phyloP scores from a whole-genome alignment of 345 rosid species.

The Eutrema yunnanense region DNA sequence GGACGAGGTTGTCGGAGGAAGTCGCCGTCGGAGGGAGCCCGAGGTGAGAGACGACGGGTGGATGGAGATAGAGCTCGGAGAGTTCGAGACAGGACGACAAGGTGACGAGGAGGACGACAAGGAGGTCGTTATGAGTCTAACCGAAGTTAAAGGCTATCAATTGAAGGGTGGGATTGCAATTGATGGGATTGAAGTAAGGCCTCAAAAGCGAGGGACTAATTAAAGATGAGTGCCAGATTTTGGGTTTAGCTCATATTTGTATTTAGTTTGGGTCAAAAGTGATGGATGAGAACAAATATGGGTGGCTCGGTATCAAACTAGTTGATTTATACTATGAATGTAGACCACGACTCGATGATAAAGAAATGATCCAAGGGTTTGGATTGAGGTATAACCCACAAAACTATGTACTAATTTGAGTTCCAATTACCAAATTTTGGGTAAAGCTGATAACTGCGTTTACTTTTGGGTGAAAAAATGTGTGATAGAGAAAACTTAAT shows the following conservation, averaged over 20 bases:
- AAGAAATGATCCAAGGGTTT: too few species aligned
- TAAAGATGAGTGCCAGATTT: background rate
- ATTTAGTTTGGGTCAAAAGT: background rate
- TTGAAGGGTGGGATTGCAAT: constrained; percentile 66
- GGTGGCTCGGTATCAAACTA: too few species aligned
- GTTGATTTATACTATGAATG: too few species aligned
- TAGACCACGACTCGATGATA: too few species aligned
- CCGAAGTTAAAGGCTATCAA: constrained; percentile 64
- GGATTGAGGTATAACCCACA: too few species aligned
- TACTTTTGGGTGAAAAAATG: too few species aligned
- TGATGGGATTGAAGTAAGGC: constrained; percentile 79
- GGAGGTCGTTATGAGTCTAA: constrained; percentile 54
- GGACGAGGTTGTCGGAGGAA: background rate
- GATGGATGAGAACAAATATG: background rate
- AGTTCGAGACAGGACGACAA: constrained; percentile 36
- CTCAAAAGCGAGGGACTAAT: constrained; percentile 1
- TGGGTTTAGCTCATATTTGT: background rate
- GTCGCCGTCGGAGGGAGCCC: constrained; percentile 17
- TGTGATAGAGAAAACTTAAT: too few species aligned
- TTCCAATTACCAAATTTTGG: too few species aligned
- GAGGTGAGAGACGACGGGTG: constrained; percentile 50
- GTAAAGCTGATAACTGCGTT: too few species aligned
- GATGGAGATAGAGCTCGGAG: constrained; percentile 78
- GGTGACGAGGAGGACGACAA: background rate
- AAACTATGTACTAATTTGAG: too few species aligned